Base-by-base conservation (phyloP, 2,329 filamentous ascomycete genomes). In the Cryphonectria naterciae region DNA sequence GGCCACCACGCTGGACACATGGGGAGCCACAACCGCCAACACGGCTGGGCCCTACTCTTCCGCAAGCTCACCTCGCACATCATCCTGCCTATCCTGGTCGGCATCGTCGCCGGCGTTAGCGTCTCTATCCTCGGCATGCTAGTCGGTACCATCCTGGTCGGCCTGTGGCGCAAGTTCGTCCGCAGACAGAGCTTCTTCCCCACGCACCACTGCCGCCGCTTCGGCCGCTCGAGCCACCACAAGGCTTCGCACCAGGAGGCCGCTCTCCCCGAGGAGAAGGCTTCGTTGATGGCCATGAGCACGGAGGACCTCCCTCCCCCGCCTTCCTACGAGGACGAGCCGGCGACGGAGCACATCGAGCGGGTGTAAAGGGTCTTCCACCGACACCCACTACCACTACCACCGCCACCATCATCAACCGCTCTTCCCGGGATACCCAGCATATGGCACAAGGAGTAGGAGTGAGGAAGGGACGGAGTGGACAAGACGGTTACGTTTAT, bases 61-160 rank as follows among this genome's bases (percentile, higher is more conserved):
- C 83, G 84, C 76, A 87, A 87, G 75, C 83, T 92, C 65, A 83
- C 87, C 73, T 83, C 88, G 52, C 88, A 91, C 73, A 85, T 94
- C 61, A 79, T 93, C 64, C 83, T 93, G 54, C 92, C 92, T 1
- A 84, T 93, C 68, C 81, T 92, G 67, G 85, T 93, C 74, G 92
- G 92, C 71, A 85, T 93, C 74, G 85, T 89, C 35, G 89, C 90
- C 61, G 92, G 92, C 77, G 86, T 93, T 68, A 56, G 85, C 41
- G 89, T 91, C 73, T 61, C 56, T 68, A 87, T 85, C 56, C 78
- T 93, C 63, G 91, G 89, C 68, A 91, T 93, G 86, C 81, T 90
- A 70, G 79, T 91, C 56, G 91, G 90, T 73, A 89, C 87, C 66
- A 75, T 91, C 68, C 83, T 89, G 68, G 85, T 91, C 67, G 88